Conservation (phyloP, 2,329 filamentous ascomycete genomes). For the Xylariaceae sp. region DNA sequence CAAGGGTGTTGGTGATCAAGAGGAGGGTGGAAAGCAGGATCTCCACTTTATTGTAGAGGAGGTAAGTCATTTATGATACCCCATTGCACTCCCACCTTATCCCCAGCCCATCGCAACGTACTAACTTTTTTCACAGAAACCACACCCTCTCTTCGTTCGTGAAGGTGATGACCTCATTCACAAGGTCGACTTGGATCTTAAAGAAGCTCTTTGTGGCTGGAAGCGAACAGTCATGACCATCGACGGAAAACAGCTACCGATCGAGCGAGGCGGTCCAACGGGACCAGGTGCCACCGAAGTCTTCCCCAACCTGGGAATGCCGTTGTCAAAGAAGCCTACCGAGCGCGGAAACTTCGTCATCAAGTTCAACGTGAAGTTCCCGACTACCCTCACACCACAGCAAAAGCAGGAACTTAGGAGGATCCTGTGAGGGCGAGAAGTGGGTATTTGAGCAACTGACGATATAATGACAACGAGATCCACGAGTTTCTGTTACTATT, state of each 20-base stretch:
- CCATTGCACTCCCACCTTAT: too few relatives aligned
- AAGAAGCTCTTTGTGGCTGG: slow-evolving; percentile 95
- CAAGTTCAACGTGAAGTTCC: slow-evolving; percentile 90
- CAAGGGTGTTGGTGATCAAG: slow-evolving; percentile 93
- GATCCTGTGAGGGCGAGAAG: slow-evolving; percentile 56
- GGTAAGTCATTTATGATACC: slow-evolving; percentile 51
- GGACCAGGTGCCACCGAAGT: slow-evolving; percentile 76
- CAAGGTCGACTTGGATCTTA: slow-evolving; percentile 76
- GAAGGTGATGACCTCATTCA: slow-evolving; percentile 84
- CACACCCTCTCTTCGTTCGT: slow-evolving; percentile 77
- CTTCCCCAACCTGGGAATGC: slow-evolving; percentile 90
- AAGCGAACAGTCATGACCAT: slow-evolving; percentile 87
- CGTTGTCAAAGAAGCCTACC: slow-evolving; percentile 81
- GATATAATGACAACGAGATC: too few relatives aligned
- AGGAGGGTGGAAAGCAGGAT: slow-evolving; percentile 93
- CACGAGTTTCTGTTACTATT: too few relatives aligned
- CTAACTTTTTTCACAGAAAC: slow-evolving; percentile 63
- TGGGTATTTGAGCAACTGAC: too few relatives aligned
- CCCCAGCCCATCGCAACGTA: too few relatives aligned
- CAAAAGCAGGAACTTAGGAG: slow-evolving; percentile 82
- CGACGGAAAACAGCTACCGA: slow-evolving; percentile 77
- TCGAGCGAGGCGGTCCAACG: slow-evolving; percentile 80
- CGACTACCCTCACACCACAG: slow-evolving; percentile 65
- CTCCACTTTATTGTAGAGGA: slow-evolving; percentile 92
- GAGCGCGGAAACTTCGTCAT: slow-evolving; percentile 85